Percentiles rank a stretch among this genome's conserved stretches.
phyloP scores from a whole-genome alignment of 768 basidiomycete species.

The Auricularia heimuer region DNA sequence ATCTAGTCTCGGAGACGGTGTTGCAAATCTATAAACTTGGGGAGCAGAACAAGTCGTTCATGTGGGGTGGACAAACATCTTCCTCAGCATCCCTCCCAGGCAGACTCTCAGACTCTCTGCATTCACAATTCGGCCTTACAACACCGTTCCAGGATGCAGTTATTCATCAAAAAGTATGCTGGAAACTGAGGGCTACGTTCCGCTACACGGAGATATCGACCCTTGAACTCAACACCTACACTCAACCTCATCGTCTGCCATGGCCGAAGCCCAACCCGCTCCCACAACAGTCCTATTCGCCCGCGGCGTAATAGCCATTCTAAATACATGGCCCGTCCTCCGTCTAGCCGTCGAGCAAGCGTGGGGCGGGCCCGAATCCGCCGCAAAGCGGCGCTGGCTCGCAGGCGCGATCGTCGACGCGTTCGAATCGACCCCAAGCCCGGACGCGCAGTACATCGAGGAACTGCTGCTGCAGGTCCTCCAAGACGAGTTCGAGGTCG shows the following conservation, averaged over 20 bases:
- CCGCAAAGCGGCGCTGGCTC: conserved; percentile 74
- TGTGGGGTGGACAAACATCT: too few relatives aligned
- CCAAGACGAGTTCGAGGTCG: conserved; percentile 77
- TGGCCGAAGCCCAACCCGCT: conserved; percentile 23
- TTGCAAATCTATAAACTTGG: too few relatives aligned
- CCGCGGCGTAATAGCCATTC: conserved; percentile 72
- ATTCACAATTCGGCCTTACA: too few relatives aligned
- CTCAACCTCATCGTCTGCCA: background rate
- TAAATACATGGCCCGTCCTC: conserved; percentile 77
- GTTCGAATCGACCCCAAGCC: conserved; percentile 32
- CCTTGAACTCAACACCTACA: too few relatives aligned
- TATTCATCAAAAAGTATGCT: too few relatives aligned
- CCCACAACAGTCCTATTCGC: conserved; percentile 64
- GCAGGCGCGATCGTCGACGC: conserved; percentile 72
- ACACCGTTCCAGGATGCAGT: too few relatives aligned
- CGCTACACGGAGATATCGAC: too few relatives aligned
- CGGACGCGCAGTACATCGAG: conserved; percentile 71
- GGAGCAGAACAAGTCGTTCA: too few relatives aligned
- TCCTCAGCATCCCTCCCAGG: too few relatives aligned
- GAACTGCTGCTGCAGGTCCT: conserved; percentile 75
- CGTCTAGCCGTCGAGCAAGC: conserved; percentile 74
- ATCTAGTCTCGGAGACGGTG: too few relatives aligned
- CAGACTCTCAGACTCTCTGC: too few relatives aligned
- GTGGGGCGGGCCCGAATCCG: conserved; percentile 75
- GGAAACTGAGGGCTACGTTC: too few relatives aligned